A percentile compares a stretch with the other conserved stretches of the same genome.
Evolutionary conservation across 129 eudicot species (phyloP).

Genomic region (Smallanthus sonchifolius): DNA sequence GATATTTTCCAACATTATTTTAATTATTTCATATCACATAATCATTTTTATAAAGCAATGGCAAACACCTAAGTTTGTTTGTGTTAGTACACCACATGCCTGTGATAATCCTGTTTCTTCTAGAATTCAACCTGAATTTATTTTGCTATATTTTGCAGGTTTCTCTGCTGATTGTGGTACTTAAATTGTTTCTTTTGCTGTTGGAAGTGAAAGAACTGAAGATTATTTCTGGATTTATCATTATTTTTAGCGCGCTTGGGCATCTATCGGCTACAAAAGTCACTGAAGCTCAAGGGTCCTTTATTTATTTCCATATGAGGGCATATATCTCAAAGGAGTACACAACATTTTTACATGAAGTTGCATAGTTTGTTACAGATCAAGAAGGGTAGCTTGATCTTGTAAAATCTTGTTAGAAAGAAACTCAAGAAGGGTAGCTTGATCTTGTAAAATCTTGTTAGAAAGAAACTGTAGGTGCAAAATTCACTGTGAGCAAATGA

Average conservation of each 20-base stretch:
- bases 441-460: slow-evolving; percentile 20
- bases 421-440: too few species aligned
- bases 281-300: slow-evolving; percentile 16
- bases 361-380: slow-evolving; percentile 29
- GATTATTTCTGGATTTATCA: slow-evolving; percentile 11
- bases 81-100: neutral
- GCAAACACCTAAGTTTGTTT: neutral
- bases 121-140: neutral
- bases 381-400: slow-evolving; percentile 20
- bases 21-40: neutral
- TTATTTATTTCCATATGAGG: slow-evolving; percentile 6
- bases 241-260: slow-evolving; percentile 13
- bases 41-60: neutral
- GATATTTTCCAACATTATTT: neutral
- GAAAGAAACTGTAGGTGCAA: slow-evolving; percentile 16
- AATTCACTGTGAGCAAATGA: slow-evolving; percentile 18
- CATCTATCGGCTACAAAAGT: slow-evolving; percentile 17
- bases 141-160: slow-evolving; percentile 23
- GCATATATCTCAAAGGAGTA: slow-evolving; percentile 15
- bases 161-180: slow-evolving; percentile 13
- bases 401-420: slow-evolving; percentile 24
- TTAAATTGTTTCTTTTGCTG: slow-evolving; percentile 12
- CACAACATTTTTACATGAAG: slow-evolving; percentile 9
- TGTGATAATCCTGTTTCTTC: neutral
- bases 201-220: slow-evolving; percentile 16